A percentile compares a stretch with the other conserved stretches of the same genome.
Evolutionary conservation across 1,284 basidiomycete species (phyloP).

Genomic region (Ceratorhiza oryzae-sativae): DNA sequence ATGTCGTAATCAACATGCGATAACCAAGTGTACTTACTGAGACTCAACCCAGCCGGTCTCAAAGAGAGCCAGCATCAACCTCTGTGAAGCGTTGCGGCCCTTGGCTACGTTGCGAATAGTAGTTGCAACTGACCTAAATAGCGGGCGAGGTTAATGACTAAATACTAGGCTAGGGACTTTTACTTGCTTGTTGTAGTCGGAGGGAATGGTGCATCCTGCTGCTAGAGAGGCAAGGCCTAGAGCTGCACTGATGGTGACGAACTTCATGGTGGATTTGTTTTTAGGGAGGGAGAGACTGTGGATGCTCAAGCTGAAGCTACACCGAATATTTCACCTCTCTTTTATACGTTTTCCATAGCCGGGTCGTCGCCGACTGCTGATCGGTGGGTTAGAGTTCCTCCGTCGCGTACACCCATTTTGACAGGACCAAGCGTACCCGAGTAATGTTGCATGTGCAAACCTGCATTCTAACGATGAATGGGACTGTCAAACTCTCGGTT

Average conservation of each 20-base stretch:
- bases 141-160: background rate
- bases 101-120: conserved; percentile 25
- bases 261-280: conserved; percentile 5
- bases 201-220: conserved; percentile 14
- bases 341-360: background rate
- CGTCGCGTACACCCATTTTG: background rate
- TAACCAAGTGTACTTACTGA: background rate
- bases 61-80: conserved; percentile 25
- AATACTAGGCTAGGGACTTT: background rate
- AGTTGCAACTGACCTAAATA: conserved; percentile 10
- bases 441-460: conserved; percentile 15
- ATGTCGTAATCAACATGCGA: background rate
- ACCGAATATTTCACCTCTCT: background rate
- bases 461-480: background rate
- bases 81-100: conserved; percentile 22
- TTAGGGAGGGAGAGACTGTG: background rate
- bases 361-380: background rate
- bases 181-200: conserved; percentile 10
- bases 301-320: background rate
- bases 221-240: conserved; percentile 4
- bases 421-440: background rate
- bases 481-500: background rate
- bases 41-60: conserved; percentile 34
- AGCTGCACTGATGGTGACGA: conserved; percentile 8
- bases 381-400: background rate